Percentiles rank a stretch among this genome's conserved stretches.
These are phyloP conservation scores for Trichophyton rubrum DNA, from an alignment of 2,329 filamentous ascomycete genomes.

Conservation along the genomic window DNA sequence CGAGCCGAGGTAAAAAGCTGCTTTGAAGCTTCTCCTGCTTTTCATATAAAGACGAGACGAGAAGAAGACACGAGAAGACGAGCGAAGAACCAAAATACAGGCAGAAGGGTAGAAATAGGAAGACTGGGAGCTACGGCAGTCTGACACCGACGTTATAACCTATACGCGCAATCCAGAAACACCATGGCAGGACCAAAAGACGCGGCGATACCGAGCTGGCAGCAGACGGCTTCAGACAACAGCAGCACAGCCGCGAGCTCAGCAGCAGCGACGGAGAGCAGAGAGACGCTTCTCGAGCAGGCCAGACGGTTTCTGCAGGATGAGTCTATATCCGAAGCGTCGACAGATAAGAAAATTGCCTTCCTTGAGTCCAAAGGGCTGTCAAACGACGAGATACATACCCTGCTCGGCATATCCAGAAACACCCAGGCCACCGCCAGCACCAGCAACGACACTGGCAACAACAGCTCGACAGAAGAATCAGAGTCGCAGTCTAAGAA, in stretches of 20 bases:
- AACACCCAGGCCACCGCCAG: slow-evolving; percentile 20
- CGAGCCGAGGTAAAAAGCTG: slow-evolving; percentile 4
- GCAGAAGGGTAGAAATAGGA: no score
- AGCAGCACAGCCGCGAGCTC: slow-evolving; percentile 1
- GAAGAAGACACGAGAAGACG: no score
- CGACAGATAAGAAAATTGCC: slow-evolving; percentile 57
- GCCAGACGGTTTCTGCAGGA: slow-evolving; percentile 67
- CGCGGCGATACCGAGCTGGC: slow-evolving; percentile 31
- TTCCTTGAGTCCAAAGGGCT: slow-evolving; percentile 73
- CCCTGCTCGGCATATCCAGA: slow-evolving; percentile 42
- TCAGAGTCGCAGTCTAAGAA: neutral
- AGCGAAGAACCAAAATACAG: no score
- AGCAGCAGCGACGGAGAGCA: slow-evolving; percentile 13
- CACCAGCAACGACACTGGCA: slow-evolving; percentile 2
- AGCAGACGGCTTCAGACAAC: slow-evolving; percentile 14
- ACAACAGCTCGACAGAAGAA: slow-evolving; percentile 4
- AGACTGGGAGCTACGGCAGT: no score
- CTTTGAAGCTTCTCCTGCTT: neutral
- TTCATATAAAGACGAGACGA: neutral
- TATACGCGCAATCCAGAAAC: neutral
- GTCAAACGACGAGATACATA: slow-evolving; percentile 52
- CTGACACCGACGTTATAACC: neutral
- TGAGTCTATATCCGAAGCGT: slow-evolving; percentile 55
- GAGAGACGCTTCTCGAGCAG: slow-evolving; percentile 44
- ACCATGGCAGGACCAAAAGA: slow-evolving; percentile 15